A percentile compares a stretch with the other conserved stretches of the same genome.
phyloP scores from a whole-genome alignment of 441 rosid species.

The Euphorbia schlechtendalii region DNA sequence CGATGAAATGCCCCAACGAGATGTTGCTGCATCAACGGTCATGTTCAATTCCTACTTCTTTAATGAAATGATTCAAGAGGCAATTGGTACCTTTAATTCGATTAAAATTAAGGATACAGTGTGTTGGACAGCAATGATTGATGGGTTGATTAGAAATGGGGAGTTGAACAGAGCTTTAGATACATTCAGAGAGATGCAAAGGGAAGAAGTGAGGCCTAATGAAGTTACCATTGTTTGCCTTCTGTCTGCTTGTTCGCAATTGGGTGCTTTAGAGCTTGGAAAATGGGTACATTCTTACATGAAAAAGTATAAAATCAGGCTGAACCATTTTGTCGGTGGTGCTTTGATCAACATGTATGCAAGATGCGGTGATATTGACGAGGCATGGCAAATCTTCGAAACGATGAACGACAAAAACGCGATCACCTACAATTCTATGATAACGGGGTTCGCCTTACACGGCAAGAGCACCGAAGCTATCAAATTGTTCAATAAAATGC shows the following conservation, averaged over 20 bases:
- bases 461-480: conserved; percentile 50
- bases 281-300: conserved; percentile 39
- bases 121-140: conserved; percentile 77
- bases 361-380: conserved; percentile 64
- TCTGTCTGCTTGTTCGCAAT: conserved; percentile 61
- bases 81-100: conserved; percentile 30
- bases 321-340: conserved; percentile 57
- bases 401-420: conserved; percentile 48
- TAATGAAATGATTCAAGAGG: conserved; percentile 25
- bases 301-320: conserved; percentile 29
- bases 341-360: conserved; percentile 76
- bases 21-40: conserved; percentile 46
- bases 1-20: conserved; percentile 49
- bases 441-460: conserved; percentile 72
- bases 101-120: conserved; percentile 45
- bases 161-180: conserved; percentile 46
- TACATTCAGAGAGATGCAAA: conserved; percentile 53
- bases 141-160: conserved; percentile 70
- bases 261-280: conserved; percentile 58
- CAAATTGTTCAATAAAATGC: conserved; percentile 54
- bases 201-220: conserved; percentile 43
- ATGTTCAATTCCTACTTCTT: conserved; percentile 42
- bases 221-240: conserved; percentile 62
- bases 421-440: conserved; percentile 72
- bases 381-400: conserved; percentile 50